Evolutionary conservation across 2,329 filamentous ascomycete species (phyloP).

Genomic region (Camptophora hylomeconis): DNA sequence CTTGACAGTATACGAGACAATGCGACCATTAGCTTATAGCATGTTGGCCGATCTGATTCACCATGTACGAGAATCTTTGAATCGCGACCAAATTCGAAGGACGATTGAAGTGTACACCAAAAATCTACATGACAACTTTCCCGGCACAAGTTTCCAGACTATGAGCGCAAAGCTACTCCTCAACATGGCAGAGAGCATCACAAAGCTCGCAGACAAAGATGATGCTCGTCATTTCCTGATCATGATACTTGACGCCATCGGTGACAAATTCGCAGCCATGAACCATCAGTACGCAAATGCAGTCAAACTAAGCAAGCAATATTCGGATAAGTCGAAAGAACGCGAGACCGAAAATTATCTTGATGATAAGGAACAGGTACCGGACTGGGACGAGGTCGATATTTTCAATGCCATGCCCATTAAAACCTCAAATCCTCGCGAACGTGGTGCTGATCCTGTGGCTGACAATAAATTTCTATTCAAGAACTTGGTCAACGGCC

Average conservation of each 20-base stretch:
- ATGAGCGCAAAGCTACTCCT: slow-evolving; percentile 96
- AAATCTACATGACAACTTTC: slow-evolving; percentile 89
- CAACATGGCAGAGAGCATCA: slow-evolving; percentile 97
- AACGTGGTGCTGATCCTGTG: slow-evolving; percentile 79
- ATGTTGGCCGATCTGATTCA: slow-evolving; percentile 98
- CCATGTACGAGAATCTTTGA: slow-evolving; percentile 81
- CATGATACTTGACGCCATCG: slow-evolving; percentile 95
- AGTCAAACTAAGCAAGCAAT: slow-evolving; percentile 75
- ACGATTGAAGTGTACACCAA: slow-evolving; percentile 96
- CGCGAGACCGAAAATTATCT: slow-evolving; percentile 65
- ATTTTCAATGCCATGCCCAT: slow-evolving; percentile 95
- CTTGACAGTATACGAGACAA: slow-evolving; percentile 89
- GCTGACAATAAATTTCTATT: slow-evolving; percentile 97
- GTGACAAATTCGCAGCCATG: slow-evolving; percentile 97
- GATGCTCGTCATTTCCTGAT: slow-evolving; percentile 92
- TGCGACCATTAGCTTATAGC: slow-evolving; percentile 89
- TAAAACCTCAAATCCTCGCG: slow-evolving; percentile 82
- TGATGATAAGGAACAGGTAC: slow-evolving; percentile 64
- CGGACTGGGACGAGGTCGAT: slow-evolving; percentile 96
- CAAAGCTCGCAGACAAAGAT: slow-evolving; percentile 80
- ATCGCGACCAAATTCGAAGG: slow-evolving; percentile 80
- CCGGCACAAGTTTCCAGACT: slow-evolving; percentile 95
- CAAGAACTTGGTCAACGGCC: slow-evolving; percentile 85
- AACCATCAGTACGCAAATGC: slow-evolving; percentile 92
- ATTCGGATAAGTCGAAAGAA: slow-evolving; percentile 52